phyloP scores from a whole-genome alignment of 2,329 filamentous ascomycete genomes.

The Periconia sp. region DNA sequence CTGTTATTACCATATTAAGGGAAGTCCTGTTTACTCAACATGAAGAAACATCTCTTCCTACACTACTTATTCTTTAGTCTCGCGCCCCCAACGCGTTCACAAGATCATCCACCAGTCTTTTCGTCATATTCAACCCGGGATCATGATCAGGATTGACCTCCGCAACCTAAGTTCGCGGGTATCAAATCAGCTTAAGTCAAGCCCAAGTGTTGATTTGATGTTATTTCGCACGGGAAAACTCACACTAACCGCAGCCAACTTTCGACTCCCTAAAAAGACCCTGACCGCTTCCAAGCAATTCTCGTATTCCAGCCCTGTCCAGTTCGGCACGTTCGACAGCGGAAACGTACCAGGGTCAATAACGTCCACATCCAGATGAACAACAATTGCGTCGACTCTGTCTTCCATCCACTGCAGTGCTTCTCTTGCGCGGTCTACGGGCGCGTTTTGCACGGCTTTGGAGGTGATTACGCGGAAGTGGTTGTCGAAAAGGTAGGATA shows the following conservation, averaged over 20 bases:
- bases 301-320: constrained; percentile 22
- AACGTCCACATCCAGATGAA: constrained; percentile 29
- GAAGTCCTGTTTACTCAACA: too few relatives aligned
- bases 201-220: too few relatives aligned
- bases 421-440: constrained; percentile 9
- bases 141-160: constrained; percentile 25
- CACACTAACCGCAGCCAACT: constrained; percentile 14
- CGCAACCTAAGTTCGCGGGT: too few relatives aligned
- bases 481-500: constrained; percentile 27
- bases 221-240: too few relatives aligned
- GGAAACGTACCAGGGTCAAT: constrained; percentile 27
- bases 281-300: constrained; percentile 19
- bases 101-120: constrained; percentile 11
- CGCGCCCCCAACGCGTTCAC: constrained; percentile 1
- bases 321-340: constrained; percentile 26
- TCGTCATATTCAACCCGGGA: constrained; percentile 14
- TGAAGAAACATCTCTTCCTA: too few relatives aligned
- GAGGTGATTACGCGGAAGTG: constrained; percentile 22
- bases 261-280: constrained; percentile 20
- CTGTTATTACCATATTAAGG: too few relatives aligned
- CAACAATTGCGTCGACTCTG: constrained; percentile 19
- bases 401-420: constrained; percentile 22
- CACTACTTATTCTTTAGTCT: not conserved
- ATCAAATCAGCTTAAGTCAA: too few relatives aligned
- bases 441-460: constrained; percentile 10